Conservation (phyloP, 23 red algal genomes). For the Chondrus crispus region DNA sequence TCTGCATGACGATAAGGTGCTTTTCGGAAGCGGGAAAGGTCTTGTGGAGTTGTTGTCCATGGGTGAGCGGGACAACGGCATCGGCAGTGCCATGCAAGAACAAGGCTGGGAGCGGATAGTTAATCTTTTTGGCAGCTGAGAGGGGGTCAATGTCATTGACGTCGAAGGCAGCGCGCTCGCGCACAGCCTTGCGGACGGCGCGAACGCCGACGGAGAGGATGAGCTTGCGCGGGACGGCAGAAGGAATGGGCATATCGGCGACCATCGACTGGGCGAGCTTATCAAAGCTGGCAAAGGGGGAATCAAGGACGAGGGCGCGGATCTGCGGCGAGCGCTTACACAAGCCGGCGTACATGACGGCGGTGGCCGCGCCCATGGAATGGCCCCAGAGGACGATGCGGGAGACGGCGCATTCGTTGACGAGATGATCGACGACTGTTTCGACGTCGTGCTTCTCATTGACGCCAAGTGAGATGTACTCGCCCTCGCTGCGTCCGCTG, state of each 20-base stretch:
- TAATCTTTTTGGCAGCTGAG: conserved; percentile 32
- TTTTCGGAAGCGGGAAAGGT: conserved; percentile 45
- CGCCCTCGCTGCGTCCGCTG: conserved; percentile 56
- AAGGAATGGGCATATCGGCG: conserved; percentile 50
- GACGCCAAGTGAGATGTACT: conserved; percentile 81
- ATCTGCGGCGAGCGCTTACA: conserved; percentile 11
- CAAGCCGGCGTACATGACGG: conserved; percentile 74
- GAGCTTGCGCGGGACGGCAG: conserved; percentile 54
- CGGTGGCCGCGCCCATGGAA: conserved; percentile 83
- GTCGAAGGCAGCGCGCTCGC: conserved; percentile 66
- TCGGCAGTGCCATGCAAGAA: conserved; percentile 76
- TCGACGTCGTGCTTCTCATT: conserved; percentile 67
- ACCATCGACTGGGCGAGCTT: conserved; percentile 78
- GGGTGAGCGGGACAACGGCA: conserved; percentile 61
- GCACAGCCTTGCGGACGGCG: conserved; percentile 67
- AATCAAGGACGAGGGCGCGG: conserved; percentile 58
- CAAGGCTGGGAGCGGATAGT: conserved; percentile 19
- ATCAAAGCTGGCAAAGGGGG: conserved; percentile 75
- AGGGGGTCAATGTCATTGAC: conserved; percentile 72
- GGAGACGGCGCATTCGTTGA: conserved; percentile 12
- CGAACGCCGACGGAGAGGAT: conserved; percentile 68
- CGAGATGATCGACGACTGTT: conserved; percentile 61
- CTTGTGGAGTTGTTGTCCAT: conserved; percentile 29
- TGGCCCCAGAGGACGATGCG: conserved; percentile 72
- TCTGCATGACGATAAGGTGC: conserved; percentile 39